Evolutionary conservation across 192 early-diverging fungal genomes (phyloP).

Genomic region (Backusella australiensis): DNA sequence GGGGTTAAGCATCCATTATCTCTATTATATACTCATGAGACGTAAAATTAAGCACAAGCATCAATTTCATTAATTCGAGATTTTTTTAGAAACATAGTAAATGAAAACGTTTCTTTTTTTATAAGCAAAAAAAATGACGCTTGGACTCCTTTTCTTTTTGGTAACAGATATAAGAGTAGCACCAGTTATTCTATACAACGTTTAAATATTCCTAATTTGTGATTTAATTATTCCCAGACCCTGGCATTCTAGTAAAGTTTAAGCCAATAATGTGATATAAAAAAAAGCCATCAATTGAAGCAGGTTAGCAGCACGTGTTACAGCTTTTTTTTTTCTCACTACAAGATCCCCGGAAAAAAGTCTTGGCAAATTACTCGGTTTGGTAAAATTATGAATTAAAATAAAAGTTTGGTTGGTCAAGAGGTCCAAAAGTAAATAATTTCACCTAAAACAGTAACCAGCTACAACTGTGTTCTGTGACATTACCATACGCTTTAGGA

Average conservation of each 20-base stretch:
- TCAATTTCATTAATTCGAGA: not conserved
- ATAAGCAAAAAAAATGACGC: not conserved
- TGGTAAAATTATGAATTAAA: conserved; percentile 7
- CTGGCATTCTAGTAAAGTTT: not conserved
- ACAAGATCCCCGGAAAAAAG: conserved; percentile 7
- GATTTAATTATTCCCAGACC: conserved; percentile 17
- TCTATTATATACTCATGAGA: not conserved
- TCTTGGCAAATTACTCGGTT: conserved; percentile 9
- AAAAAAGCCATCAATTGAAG: not conserved
- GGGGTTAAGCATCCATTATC: not conserved
- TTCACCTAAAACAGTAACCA: conserved; percentile 14
- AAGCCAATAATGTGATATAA: not conserved
- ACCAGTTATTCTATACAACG: not conserved
- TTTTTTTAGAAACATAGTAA: not conserved
- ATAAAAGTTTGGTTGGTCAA: conserved; percentile 3
- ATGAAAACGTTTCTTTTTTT: not conserved
- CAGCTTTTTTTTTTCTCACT: not conserved
- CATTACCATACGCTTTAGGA: not conserved
- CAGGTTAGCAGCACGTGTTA: conserved; percentile 6
- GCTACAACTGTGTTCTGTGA: not conserved
- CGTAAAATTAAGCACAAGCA: not conserved
- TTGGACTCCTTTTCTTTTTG: not conserved
- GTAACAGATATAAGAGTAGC: not conserved
- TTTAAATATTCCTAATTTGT: conserved; percentile 10
- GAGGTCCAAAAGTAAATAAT: conserved; percentile 17